Conservation (phyloP, 169 alveolate genomes). For the Eimeria tenella region DNA sequence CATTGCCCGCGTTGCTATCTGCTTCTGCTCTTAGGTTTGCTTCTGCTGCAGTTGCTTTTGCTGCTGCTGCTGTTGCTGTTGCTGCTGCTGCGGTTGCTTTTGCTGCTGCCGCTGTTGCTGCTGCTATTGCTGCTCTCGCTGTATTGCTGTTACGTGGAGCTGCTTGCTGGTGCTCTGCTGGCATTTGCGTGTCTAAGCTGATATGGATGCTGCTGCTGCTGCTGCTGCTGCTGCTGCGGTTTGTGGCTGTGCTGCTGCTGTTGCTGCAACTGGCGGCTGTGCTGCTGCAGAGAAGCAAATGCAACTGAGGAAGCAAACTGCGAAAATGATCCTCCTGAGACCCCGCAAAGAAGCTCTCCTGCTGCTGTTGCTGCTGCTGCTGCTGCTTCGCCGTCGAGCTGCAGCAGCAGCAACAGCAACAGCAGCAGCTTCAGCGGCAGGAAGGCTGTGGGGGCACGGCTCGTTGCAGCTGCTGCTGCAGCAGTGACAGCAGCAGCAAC, state of each 20-base stretch:
- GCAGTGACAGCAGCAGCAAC: conserved; percentile 28
- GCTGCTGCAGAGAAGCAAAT: conserved; percentile 26
- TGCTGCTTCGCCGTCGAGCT: background rate
- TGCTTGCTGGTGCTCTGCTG: no score
- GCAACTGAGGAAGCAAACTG: background rate
- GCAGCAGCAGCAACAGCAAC: no score
- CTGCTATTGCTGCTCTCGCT: no score
- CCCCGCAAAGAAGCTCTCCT: background rate
- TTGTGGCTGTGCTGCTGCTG: background rate
- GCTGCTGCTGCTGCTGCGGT: background rate
- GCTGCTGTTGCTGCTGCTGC: background rate
- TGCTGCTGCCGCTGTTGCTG: no score
- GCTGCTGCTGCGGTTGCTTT: no score
- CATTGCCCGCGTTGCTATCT: background rate
- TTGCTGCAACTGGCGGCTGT: background rate
- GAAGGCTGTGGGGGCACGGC: background rate
- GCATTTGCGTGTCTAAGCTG: no score
- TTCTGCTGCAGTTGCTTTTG: background rate
- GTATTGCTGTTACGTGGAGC: no score
- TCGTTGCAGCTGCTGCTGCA: conserved; percentile 12
- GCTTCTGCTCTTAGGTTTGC: background rate
- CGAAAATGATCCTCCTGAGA: background rate
- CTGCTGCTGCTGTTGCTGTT: background rate
- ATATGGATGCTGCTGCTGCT: no score
- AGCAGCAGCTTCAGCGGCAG: background rate